phyloP scores from a whole-genome alignment of 2,329 filamentous ascomycete species.

The Penicillium sp. region DNA sequence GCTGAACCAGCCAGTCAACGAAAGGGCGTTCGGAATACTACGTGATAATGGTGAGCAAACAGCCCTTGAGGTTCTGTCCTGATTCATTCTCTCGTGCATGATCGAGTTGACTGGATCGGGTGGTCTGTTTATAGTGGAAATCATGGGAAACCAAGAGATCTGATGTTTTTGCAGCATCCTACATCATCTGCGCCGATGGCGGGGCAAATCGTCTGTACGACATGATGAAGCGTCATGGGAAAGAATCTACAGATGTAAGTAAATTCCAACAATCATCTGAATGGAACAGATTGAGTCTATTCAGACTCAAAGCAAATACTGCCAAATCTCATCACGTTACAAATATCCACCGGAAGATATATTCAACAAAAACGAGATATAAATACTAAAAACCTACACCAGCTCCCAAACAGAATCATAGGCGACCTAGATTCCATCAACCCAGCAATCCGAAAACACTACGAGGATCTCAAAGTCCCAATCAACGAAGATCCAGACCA shows the following conservation, averaged over 20 bases:
- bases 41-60: slow-evolving; percentile 39
- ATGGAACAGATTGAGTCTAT: no score
- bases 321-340: no score
- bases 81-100: neutral
- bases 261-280: no score
- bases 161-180: slow-evolving; percentile 55
- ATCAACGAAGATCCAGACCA: slow-evolving; percentile 78
- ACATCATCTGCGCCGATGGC: slow-evolving; percentile 84
- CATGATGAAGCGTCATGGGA: slow-evolving; percentile 43
- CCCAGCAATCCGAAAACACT: slow-evolving; percentile 67
- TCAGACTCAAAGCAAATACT: no score
- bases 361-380: no score
- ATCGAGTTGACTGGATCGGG: no score
- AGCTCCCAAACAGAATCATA: slow-evolving; percentile 71
- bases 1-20: slow-evolving; percentile 64
- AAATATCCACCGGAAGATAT: neutral
- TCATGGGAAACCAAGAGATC: neutral
- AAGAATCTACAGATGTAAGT: slow-evolving; percentile 39
- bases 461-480: slow-evolving; percentile 61
- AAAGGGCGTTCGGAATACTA: slow-evolving; percentile 43
- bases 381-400: no score
- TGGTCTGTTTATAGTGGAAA: no score
- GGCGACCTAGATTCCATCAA: slow-evolving; percentile 89
- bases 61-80: neutral
- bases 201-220: slow-evolving; percentile 78